Evolutionary conservation across 2,329 filamentous ascomycete species (phyloP), one percentile per base, ranked within the genome.

Genomic region (Paracorniculantispora psalliotae): DNA sequence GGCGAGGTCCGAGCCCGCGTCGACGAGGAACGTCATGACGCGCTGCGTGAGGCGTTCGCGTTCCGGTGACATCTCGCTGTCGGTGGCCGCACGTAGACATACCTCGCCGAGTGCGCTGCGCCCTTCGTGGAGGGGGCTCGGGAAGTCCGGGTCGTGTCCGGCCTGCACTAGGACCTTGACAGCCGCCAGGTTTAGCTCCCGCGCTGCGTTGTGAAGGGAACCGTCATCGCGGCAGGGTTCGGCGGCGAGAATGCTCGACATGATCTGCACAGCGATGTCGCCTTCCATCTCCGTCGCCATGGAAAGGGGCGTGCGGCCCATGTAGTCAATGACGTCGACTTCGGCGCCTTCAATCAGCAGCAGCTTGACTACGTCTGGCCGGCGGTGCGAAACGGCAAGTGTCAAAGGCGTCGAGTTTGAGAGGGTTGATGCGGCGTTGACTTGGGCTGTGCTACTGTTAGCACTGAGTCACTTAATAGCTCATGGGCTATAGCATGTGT

Each of bases 61-160:
- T 3, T 77, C 73, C 0, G 75, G 67, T 0, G 75, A 77, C 37
- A 83, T 72, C 15, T 76, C 72, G 2, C 73, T 74, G 0, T 69
- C 70, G 57, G 79, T 75, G 1, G 81, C 78, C 0, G 81, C 81
- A 58, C 81, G 80, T 7, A 84, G 72, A 61, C 85, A 88, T 2
- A 89, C 71, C 61, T 89, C 86, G 0, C 81, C 85, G 0, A 90
- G 73, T 0, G 85, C 84, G 60, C 80, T 86, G 47, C 86, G 79
- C 0, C 86, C 86, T 17, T 77, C 79, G 63, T 88, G 85, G 1
- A 85, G 72, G 3, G 81, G 77, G 55, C 82, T 87, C 0, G 86
- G 85, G 58, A 87, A 88, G 65, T 88, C 85, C 0, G 83, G 77
- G 17, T 87, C 81, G 61, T 89, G 86, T 1, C 80, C 82, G 61